These are phyloP conservation scores for Plasmodium adleri DNA, from an alignment of 169 alveolate genomes.

Conservation along the genomic window DNA sequence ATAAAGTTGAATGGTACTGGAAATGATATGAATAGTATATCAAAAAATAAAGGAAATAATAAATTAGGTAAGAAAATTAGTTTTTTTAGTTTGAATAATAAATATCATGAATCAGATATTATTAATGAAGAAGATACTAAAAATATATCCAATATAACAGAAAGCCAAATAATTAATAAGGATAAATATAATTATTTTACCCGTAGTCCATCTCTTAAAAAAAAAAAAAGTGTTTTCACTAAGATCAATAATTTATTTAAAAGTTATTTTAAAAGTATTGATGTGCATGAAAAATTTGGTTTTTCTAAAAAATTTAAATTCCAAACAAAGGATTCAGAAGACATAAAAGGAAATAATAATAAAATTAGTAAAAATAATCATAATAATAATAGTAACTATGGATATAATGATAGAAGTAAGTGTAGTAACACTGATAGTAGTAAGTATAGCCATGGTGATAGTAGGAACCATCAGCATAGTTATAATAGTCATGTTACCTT, in stretches of 20 bases:
- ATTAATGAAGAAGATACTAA: constrained; percentile 20
- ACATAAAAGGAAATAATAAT: too few species aligned
- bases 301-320: too few species aligned
- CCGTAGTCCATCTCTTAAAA: constrained; percentile 20
- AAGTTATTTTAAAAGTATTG: constrained; percentile 33
- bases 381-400: too few species aligned
- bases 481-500: not conserved
- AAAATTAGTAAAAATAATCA: too few species aligned
- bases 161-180: constrained; percentile 1
- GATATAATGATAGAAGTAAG: not conserved
- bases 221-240: constrained; percentile 27
- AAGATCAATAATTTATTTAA: constrained; percentile 19
- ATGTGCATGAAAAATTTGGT: constrained; percentile 2
- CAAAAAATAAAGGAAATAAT: constrained; percentile 5
- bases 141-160: constrained; percentile 27
- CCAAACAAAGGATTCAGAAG: too few species aligned
- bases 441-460: too few species aligned
- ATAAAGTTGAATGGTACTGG: not conserved
- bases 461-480: not conserved
- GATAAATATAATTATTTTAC: constrained; percentile 40
- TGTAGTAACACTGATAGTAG: too few species aligned
- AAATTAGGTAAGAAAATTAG: constrained; percentile 33
- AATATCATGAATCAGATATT: not conserved
- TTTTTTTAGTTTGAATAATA: constrained; percentile 51
- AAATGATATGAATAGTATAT: not conserved